Conservation (phyloP, 2,329 filamentous ascomycete genomes). For the Erysiphe pisi region DNA sequence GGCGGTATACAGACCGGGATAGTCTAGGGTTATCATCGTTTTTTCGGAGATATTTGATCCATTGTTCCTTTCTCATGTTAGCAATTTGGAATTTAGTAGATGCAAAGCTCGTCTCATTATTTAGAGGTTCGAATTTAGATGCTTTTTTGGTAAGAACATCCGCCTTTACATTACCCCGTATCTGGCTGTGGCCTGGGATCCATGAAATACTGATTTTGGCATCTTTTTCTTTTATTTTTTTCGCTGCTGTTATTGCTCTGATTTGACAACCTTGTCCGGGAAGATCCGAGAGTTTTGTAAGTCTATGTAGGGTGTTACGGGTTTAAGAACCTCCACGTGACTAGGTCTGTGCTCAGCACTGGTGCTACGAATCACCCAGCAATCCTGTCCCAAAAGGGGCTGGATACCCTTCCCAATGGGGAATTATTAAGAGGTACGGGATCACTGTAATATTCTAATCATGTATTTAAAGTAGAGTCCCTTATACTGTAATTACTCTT, state of each 20-base stretch:
- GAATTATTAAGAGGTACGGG: too few relatives aligned
- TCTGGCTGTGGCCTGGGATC: background rate
- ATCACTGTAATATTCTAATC: too few relatives aligned
- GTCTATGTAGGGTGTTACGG: conserved; percentile 9
- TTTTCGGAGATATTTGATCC: conserved; percentile 3
- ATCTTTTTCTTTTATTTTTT: background rate
- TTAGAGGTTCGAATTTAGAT: background rate
- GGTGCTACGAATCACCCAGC: too few relatives aligned
- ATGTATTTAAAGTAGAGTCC: too few relatives aligned
- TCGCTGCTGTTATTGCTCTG: background rate
- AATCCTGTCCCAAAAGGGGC: too few relatives aligned
- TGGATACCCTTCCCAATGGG: too few relatives aligned
- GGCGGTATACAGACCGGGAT: background rate
- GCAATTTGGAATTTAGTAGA: background rate
- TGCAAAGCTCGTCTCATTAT: conserved; percentile 2
- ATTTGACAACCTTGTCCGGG: conserved; percentile 21
- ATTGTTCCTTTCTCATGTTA: conserved; percentile 2
- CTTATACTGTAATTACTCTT: too few relatives aligned
- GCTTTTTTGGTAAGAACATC: conserved; percentile 13
- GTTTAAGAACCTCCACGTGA: too few relatives aligned
- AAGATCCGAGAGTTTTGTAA: conserved; percentile 10
- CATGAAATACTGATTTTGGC: background rate
- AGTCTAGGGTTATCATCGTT: conserved; percentile 2
- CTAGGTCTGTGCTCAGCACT: too few relatives aligned
- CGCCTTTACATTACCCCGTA: conserved; percentile 1